Conservation (phyloP, 2,329 filamentous ascomycete species). For the Bisporella sp. region DNA sequence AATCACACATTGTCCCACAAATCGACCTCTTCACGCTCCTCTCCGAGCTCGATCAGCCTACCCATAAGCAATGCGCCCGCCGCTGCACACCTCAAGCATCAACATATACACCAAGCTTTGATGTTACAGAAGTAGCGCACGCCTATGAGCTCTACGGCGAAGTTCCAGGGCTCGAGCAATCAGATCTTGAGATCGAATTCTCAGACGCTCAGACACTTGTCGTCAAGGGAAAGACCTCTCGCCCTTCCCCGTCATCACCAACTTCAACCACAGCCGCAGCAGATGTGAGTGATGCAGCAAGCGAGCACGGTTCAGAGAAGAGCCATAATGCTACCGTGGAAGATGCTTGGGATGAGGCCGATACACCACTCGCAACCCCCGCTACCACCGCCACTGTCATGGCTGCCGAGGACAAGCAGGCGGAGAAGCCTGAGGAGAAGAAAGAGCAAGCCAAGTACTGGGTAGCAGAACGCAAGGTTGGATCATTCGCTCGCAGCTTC, state of each 20-base stretch:
- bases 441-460: constrained; percentile 53
- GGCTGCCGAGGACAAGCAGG: constrained; percentile 29
- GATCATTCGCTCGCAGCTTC: constrained; percentile 62
- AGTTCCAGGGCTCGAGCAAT: constrained; percentile 65
- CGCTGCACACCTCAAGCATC: constrained; percentile 20
- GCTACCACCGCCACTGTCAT: constrained; percentile 8
- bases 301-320: constrained; percentile 23
- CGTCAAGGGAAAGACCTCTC: constrained; percentile 46
- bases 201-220: constrained; percentile 66
- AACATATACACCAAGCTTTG: constrained; percentile 67
- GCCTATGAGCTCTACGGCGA: constrained; percentile 74
- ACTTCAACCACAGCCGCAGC: constrained; percentile 54
- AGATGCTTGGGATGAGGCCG: constrained; percentile 20
- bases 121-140: constrained; percentile 62
- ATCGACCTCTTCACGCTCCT: constrained; percentile 50
- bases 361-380: constrained; percentile 16
- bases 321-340: constrained; percentile 18
- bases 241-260: constrained; percentile 28
- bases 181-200: constrained; percentile 70
- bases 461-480: constrained; percentile 58
- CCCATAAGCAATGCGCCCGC: constrained; percentile 10
- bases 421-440: constrained; percentile 31
- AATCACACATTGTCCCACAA: constrained; percentile 17
- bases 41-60: constrained; percentile 46
- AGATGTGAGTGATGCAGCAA: constrained; percentile 32